phyloP scores from a whole-genome alignment of 331 rosid genomes.

The Quercus lobata region DNA sequence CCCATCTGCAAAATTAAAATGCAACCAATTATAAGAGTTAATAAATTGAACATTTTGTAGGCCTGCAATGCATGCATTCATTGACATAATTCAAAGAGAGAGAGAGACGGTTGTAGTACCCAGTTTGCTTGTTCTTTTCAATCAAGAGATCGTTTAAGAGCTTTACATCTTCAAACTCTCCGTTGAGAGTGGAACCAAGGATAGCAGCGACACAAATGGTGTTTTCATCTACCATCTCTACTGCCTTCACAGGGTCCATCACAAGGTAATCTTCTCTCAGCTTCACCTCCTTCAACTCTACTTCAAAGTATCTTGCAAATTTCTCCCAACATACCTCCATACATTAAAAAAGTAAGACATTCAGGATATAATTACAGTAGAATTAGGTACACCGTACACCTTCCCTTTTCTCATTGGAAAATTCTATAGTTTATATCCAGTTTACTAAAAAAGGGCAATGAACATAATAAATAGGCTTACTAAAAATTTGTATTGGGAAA shows the following conservation, averaged over 20 bases:
- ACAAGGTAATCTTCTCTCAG: constrained; percentile 65
- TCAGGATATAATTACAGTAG: no score
- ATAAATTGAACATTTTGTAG: neutral
- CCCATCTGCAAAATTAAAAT: constrained; percentile 46
- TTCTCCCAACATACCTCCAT: constrained; percentile 92
- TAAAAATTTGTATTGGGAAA: no score
- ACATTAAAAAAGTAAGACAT: neutral
- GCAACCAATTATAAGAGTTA: neutral
- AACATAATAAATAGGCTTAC: no score
- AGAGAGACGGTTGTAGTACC: constrained; percentile 24
- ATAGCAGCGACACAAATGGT: constrained; percentile 92
- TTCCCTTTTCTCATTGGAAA: no score
- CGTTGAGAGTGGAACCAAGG: constrained; percentile 82
- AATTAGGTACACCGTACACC: no score
- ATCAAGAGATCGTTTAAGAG: constrained; percentile 64
- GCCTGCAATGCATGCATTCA: neutral
- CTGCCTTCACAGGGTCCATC: constrained; percentile 79
- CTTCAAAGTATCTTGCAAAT: constrained; percentile 91
- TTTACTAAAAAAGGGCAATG: no score
- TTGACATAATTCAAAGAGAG: neutral
- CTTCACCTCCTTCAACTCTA: constrained; percentile 83
- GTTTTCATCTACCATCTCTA: constrained; percentile 81
- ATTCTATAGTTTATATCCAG: no score
- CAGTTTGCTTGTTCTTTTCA: constrained; percentile 64
- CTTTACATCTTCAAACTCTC: constrained; percentile 85